Evolutionary conservation across 257 asterid species (phyloP).

Genomic region (Nicotiana undulata): DNA sequence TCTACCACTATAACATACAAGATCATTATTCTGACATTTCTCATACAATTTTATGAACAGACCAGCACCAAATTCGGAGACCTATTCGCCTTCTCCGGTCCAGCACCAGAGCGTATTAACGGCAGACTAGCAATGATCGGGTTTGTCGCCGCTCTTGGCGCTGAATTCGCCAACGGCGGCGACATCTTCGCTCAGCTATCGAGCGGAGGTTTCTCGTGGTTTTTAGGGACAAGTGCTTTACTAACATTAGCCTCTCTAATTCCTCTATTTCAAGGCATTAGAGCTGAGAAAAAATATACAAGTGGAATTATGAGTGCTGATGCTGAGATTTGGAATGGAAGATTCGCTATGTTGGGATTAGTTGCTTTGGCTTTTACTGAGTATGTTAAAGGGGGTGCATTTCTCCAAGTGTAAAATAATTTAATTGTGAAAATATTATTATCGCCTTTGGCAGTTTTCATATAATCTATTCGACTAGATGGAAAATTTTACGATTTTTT

Average conservation of each 20-base stretch:
- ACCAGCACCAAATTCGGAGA: constrained; percentile 32
- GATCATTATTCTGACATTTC: background rate
- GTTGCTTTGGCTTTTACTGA: constrained; percentile 73
- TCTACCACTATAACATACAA: no score
- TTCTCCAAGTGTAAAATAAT: constrained; percentile 15
- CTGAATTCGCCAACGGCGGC: constrained; percentile 49
- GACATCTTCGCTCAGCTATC: constrained; percentile 43
- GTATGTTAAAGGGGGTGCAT: constrained; percentile 60
- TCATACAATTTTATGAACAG: background rate
- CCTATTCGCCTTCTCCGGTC: constrained; percentile 61
- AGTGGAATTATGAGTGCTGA: constrained; percentile 41
- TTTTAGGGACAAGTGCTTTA: constrained; percentile 37
- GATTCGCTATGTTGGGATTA: constrained; percentile 80
- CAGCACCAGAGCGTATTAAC: constrained; percentile 74
- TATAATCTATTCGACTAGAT: no score
- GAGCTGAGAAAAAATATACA: constrained; percentile 36
- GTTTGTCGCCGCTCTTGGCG: constrained; percentile 61
- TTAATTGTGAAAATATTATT: background rate
- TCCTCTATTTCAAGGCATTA: constrained; percentile 48
- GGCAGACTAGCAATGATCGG: constrained; percentile 83
- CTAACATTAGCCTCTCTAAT: constrained; percentile 53
- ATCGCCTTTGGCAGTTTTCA: no score
- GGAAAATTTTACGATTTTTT: no score
- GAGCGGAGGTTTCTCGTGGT: constrained; percentile 55
- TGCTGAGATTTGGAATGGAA: constrained; percentile 77